These are phyloP conservation scores for Leccinum uliginosum DNA, from an alignment of 768 basidiomycete genomes.

Conservation along the genomic window DNA sequence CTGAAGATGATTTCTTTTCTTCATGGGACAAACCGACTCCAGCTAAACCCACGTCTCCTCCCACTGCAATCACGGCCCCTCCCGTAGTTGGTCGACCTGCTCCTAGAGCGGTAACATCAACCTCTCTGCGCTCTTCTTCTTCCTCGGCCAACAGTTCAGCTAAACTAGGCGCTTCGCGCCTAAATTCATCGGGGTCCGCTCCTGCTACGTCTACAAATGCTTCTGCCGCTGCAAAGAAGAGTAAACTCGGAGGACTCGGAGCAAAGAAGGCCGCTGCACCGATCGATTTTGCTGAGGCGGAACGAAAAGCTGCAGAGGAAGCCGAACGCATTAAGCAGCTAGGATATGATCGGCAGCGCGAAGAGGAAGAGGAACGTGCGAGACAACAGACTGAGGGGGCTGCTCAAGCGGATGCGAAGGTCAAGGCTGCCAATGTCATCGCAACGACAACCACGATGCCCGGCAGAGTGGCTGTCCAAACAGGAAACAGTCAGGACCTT, in stretches of 20 bases:
- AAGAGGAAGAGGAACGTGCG: conserved; percentile 78
- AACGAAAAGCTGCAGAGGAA: conserved; percentile 85
- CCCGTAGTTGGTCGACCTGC: conserved; percentile 56
- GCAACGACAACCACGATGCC: conserved; percentile 23
- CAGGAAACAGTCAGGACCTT: conserved; percentile 45
- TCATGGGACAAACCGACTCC: conserved; percentile 87
- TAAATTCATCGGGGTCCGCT: conserved; percentile 37
- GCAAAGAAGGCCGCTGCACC: conserved; percentile 80
- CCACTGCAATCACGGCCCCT: conserved; percentile 47
- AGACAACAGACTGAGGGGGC: conserved; percentile 56
- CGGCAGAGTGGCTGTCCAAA: conserved; percentile 31
- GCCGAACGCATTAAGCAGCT: conserved; percentile 89
- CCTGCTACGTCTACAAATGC: conserved; percentile 28
- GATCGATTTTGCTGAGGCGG: conserved; percentile 93
- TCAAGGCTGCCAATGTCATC: conserved; percentile 24
- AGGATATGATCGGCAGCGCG: conserved; percentile 83
- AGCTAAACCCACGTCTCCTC: conserved; percentile 49
- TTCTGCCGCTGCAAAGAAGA: conserved; percentile 49
- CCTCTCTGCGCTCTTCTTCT: conserved; percentile 48
- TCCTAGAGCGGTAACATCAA: conserved; percentile 64
- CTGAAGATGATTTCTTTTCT: conserved; percentile 93
- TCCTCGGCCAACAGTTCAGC: conserved; percentile 26
- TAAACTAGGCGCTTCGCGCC: conserved; percentile 40
- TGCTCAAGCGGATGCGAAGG: conserved; percentile 25
- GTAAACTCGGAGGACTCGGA: conserved; percentile 73